Conservation (phyloP, 1,284 basidiomycete species). For the Trametes polyzona region DNA sequence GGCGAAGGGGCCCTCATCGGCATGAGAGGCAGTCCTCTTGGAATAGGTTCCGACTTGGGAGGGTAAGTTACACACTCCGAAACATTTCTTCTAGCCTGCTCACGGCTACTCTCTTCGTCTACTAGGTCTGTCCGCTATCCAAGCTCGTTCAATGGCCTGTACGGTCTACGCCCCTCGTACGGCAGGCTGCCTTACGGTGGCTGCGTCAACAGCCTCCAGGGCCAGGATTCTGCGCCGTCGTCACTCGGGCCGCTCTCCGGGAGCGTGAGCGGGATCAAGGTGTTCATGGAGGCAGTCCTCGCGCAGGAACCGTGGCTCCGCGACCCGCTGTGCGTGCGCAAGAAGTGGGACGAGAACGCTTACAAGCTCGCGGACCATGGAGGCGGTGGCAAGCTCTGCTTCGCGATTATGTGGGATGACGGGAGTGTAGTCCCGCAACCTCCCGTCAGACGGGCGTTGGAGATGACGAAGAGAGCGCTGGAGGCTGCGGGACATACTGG, state of each 20-base stretch:
- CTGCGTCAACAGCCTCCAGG: conserved; percentile 27
- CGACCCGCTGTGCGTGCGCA: conserved; percentile 27
- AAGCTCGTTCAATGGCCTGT: conserved; percentile 78
- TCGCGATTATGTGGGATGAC: conserved; percentile 49
- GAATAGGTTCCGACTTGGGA: conserved; percentile 75
- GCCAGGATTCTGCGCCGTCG: conserved; percentile 25
- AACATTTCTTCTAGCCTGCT: conserved; percentile 47
- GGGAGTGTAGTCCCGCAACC: conserved; percentile 51
- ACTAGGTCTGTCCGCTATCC: conserved; percentile 71
- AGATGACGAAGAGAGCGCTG: conserved; percentile 47
- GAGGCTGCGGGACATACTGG: conserved; percentile 51
- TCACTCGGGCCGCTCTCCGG: conserved; percentile 27
- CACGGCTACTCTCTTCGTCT: conserved; percentile 44
- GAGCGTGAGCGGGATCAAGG: conserved; percentile 26
- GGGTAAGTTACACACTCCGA: conserved; percentile 46
- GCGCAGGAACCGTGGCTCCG: conserved; percentile 24
- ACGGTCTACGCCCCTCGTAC: conserved; percentile 72
- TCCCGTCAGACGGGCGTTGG: conserved; percentile 51
- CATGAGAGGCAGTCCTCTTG: conserved; percentile 65
- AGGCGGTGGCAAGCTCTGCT: conserved; percentile 43
- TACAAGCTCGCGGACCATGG: conserved; percentile 41
- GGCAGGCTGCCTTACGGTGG: conserved; percentile 28
- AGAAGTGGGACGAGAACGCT: conserved; percentile 30
- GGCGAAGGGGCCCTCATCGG: conserved; percentile 63
- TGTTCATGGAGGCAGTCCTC: conserved; percentile 26